These are phyloP conservation scores for Citrus glauca DNA, from an alignment of 345 rosid genomes.

Conservation along the genomic window DNA sequence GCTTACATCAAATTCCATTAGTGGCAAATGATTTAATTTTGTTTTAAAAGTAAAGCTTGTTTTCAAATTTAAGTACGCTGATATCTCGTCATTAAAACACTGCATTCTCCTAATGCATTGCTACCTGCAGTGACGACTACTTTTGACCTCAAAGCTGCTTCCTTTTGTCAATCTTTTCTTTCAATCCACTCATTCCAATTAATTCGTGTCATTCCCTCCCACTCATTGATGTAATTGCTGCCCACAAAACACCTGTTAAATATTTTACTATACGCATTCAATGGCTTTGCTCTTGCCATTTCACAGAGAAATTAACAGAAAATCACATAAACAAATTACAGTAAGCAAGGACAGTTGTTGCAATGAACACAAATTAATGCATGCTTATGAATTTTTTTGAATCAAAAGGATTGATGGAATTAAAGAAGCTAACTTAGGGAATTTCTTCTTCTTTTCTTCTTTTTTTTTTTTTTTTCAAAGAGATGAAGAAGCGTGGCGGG, in stretches of 20 bases:
- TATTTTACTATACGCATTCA: neutral
- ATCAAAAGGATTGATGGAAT: neutral
- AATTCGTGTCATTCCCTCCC: neutral
- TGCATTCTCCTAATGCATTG: neutral
- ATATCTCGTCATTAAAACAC: neutral
- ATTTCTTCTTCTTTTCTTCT: neutral
- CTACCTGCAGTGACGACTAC: neutral
- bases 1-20: neutral
- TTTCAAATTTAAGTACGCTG: neutral
- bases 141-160: neutral
- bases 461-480: too few relatives aligned
- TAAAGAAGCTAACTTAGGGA: neutral
- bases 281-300: neutral
- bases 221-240: neutral
- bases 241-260: neutral
- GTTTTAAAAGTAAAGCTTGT: neutral
- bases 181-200: constrained; percentile 5
- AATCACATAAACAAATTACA: neutral
- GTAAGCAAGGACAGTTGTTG: neutral
- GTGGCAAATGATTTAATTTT: neutral
- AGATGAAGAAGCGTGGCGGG: constrained; percentile 5
- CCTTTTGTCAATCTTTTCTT: constrained; percentile 13
- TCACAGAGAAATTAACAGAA: neutral
- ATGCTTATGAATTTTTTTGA: neutral
- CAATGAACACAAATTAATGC: neutral